Conservation (phyloP, 176 grass and related monocot species). For the Aegilops sharonensis region DNA sequence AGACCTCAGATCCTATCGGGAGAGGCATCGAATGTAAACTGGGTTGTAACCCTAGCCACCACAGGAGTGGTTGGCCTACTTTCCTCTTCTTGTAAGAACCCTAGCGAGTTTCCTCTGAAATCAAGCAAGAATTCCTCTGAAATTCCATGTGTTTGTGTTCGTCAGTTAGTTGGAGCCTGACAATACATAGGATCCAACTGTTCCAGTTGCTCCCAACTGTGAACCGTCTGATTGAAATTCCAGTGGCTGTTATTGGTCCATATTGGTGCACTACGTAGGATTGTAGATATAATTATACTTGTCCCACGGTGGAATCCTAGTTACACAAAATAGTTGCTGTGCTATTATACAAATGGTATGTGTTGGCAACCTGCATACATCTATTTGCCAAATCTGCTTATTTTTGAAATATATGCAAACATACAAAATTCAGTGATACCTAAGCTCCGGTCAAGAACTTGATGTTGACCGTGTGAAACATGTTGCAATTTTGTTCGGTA, state of each 20-base stretch:
- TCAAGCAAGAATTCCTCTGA: too few relatives aligned
- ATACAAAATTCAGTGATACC: background rate
- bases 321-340: background rate
- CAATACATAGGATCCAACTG: too few relatives aligned
- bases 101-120: too few relatives aligned
- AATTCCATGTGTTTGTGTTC: too few relatives aligned
- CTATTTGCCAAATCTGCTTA: background rate
- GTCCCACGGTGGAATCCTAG: background rate
- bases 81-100: too few relatives aligned
- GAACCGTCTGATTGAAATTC: background rate
- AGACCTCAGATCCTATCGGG: too few relatives aligned
- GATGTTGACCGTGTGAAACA: background rate
- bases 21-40: too few relatives aligned
- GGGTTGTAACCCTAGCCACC: too few relatives aligned
- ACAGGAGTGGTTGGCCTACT: too few relatives aligned
- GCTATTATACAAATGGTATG: background rate
- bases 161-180: too few relatives aligned
- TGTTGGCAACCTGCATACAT: conserved; percentile 1
- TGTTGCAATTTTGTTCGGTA: conserved; percentile 37
- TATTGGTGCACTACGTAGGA: background rate
- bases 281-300: background rate
- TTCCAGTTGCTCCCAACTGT: background rate
- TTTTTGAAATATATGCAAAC: background rate
- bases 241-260: background rate
- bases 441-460: background rate